Percentiles rank a stretch among this genome's conserved stretches.
These are phyloP conservation scores for Lichtheimia hyalospora DNA, from an alignment of 371 early-diverging fungal genomes.

Conservation along the genomic window DNA sequence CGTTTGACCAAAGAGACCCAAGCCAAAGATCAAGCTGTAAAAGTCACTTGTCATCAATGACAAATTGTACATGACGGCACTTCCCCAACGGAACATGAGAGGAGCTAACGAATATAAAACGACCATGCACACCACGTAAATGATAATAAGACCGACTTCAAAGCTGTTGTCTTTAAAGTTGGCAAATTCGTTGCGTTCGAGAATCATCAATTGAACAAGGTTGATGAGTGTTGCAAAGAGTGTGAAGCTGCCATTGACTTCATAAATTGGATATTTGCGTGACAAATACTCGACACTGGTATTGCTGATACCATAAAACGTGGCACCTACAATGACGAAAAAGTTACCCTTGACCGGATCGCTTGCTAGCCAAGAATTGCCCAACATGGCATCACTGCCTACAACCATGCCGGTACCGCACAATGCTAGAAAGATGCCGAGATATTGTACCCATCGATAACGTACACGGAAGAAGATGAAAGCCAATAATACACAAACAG, in stretches of 20 bases:
- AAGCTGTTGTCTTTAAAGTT: slow-evolving; percentile 29
- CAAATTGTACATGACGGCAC: slow-evolving; percentile 77
- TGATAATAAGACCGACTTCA: slow-evolving; percentile 54
- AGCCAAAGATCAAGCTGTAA: slow-evolving; percentile 70
- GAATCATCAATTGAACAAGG: slow-evolving; percentile 62
- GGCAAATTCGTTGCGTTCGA: slow-evolving; percentile 56
- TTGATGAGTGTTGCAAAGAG: slow-evolving; percentile 72
- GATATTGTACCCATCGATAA: slow-evolving; percentile 64
- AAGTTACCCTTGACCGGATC: slow-evolving; percentile 69
- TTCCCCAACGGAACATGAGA: slow-evolving; percentile 63
- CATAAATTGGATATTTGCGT: slow-evolving; percentile 66
- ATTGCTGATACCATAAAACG: slow-evolving; percentile 73
- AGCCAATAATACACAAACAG: slow-evolving; percentile 65
- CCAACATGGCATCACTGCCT: slow-evolving; percentile 59
- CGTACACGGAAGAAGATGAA: slow-evolving; percentile 61
- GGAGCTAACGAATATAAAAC: slow-evolving; percentile 68
- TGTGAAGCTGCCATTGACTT: slow-evolving; percentile 71
- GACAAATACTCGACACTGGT: slow-evolving; percentile 69
- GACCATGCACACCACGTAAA: slow-evolving; percentile 68
- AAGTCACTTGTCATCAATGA: slow-evolving; percentile 79
- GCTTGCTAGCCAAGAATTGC: slow-evolving; percentile 41
- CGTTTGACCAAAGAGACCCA: slow-evolving; percentile 60
- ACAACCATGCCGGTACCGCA: slow-evolving; percentile 68
- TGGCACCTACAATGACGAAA: slow-evolving; percentile 69
- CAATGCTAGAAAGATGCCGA: slow-evolving; percentile 64